phyloP scores from a whole-genome alignment of 345 rosid genomes.

The Gossypium raimondii region DNA sequence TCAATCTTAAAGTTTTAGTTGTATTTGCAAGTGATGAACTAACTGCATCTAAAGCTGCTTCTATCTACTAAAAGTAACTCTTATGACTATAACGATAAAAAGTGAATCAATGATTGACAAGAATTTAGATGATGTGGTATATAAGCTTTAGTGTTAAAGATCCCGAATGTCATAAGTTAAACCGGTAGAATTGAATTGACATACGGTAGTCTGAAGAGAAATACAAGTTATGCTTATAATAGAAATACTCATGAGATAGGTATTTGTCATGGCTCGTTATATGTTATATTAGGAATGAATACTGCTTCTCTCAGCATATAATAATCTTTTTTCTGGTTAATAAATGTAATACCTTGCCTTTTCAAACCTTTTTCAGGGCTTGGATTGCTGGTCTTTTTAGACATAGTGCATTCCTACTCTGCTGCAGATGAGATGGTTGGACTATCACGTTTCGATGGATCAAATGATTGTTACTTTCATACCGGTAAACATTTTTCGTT shows the following conservation, averaged over 20 bases:
- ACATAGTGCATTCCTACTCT: conserved; percentile 91
- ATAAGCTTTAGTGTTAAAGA: not conserved
- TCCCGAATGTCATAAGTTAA: not conserved
- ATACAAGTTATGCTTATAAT: not conserved
- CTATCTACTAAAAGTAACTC: not conserved
- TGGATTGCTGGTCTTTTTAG: conserved; percentile 81
- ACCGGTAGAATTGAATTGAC: not conserved
- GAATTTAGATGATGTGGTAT: not conserved
- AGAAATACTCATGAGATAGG: not conserved
- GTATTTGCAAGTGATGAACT: conserved; percentile 15
- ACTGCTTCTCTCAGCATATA: not conserved
- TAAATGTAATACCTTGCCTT: not conserved
- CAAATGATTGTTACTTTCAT: conserved; percentile 95
- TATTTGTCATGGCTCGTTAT: not conserved
- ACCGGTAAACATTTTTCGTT: conserved; percentile 45
- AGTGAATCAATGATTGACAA: not conserved
- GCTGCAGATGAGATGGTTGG: conserved; percentile 99
- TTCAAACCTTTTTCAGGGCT: conserved; percentile 44
- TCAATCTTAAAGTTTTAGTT: not conserved
- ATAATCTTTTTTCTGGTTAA: not conserved
- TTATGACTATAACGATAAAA: not conserved
- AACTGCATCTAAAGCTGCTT: conserved; percentile 1
- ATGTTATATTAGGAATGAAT: not conserved
- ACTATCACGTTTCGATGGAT: conserved; percentile 85
- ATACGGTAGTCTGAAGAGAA: not conserved